Evolutionary conservation across 768 basidiomycete species (phyloP).

Genomic region (Phylloporus sp.): DNA sequence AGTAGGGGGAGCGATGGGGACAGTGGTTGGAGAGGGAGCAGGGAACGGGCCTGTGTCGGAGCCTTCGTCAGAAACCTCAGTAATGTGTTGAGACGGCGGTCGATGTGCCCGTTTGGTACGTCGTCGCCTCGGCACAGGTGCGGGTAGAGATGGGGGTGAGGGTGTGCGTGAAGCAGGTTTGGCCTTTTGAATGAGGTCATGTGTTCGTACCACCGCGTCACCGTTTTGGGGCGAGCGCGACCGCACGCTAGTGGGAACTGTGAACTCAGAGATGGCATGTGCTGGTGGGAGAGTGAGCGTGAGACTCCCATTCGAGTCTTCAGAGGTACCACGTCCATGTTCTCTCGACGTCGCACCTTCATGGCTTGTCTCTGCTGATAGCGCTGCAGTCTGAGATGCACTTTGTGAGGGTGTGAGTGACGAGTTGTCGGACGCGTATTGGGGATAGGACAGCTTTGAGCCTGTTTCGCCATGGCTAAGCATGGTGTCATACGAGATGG

Average conservation of each 20-base stretch:
- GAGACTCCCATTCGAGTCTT: constrained; percentile 1
- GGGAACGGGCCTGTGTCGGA: background rate
- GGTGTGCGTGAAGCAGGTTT: background rate
- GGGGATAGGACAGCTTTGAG: constrained; percentile 7
- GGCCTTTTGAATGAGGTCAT: background rate
- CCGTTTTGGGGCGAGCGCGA: constrained; percentile 1
- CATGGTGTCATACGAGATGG: background rate
- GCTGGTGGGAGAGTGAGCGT: constrained; percentile 23
- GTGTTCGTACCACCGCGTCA: background rate
- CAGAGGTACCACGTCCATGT: background rate
- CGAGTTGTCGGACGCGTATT: constrained; percentile 49
- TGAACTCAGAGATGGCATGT: constrained; percentile 27
- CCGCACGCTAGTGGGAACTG: constrained; percentile 22
- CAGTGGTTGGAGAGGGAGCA: background rate
- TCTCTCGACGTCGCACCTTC: constrained; percentile 11
- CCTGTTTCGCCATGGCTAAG: background rate
- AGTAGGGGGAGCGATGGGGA: background rate
- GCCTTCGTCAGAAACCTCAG: constrained; percentile 23
- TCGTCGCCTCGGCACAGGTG: background rate
- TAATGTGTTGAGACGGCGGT: constrained; percentile 25
- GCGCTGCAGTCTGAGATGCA: constrained; percentile 50
- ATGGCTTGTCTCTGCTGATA: constrained; percentile 18
- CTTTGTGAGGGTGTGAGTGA: constrained; percentile 76
- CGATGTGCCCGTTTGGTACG: constrained; percentile 10
- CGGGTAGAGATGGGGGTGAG: background rate